phyloP scores from a whole-genome alignment of 2,329 filamentous ascomycete genomes.

The Plectosphaerella plurivora region DNA sequence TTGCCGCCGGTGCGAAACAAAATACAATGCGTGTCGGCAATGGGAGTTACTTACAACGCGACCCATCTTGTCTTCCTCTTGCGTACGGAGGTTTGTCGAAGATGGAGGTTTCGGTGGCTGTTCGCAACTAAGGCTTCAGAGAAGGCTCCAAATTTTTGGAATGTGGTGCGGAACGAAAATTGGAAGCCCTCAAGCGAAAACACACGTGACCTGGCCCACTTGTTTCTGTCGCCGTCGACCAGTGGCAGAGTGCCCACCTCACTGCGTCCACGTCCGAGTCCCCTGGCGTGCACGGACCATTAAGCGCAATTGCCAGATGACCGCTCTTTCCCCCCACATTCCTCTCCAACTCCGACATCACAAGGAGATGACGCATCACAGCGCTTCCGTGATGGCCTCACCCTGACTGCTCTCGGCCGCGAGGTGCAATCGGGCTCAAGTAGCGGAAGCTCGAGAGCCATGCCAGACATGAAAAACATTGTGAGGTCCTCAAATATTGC shows the following conservation, averaged over 20 bases:
- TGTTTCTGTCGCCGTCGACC: neutral
- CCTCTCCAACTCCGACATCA: neutral
- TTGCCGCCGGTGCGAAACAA: no score
- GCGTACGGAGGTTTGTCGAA: constrained; percentile 4
- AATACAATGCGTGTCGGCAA: neutral
- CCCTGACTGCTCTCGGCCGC: neutral
- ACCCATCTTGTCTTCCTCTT: constrained; percentile 41
- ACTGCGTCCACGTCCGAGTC: no score
- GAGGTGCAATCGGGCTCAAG: no score
- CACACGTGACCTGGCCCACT: neutral
- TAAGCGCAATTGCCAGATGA: neutral
- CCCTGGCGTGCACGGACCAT: no score
- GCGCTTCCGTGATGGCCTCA: neutral
- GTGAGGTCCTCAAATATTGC: neutral
- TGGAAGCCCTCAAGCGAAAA: neutral
- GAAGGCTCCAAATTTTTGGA: neutral
- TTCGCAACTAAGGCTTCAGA: neutral
- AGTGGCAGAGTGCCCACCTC: no score
- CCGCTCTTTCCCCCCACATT: neutral
- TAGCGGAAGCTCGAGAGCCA: no score
- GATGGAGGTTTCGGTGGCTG: constrained; percentile 1
- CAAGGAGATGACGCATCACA: neutral
- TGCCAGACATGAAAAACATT: no score
- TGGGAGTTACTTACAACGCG: constrained; percentile 37
- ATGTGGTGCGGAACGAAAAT: neutral